Conservation (phyloP, 139 green algal genomes). For the Coccomyxa sp. region DNA sequence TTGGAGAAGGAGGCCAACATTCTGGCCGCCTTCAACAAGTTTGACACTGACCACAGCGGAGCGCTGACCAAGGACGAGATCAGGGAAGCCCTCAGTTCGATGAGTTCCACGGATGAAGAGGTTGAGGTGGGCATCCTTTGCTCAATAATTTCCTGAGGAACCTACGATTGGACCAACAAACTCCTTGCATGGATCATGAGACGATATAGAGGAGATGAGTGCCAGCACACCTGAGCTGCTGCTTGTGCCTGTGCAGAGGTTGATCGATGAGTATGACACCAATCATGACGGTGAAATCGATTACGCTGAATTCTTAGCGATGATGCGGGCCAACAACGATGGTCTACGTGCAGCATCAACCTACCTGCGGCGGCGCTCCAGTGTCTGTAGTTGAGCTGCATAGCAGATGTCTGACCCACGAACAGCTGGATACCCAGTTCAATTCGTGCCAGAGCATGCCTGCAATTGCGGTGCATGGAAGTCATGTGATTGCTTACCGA, state of each 20-base stretch:
- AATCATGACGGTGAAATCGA: slow-evolving; percentile 43
- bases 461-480: too few species aligned
- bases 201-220: not conserved
- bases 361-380: not conserved
- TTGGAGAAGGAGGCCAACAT: slow-evolving; percentile 51
- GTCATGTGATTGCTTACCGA: too few species aligned
- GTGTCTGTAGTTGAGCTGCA: too few species aligned
- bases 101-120: slow-evolving; percentile 3
- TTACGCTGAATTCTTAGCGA: slow-evolving; percentile 26
- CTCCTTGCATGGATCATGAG: not conserved
- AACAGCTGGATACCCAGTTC: too few species aligned
- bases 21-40: slow-evolving; percentile 38
- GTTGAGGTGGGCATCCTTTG: slow-evolving; percentile 7
- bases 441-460: too few species aligned
- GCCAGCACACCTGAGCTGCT: not conserved
- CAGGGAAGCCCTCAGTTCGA: not conserved
- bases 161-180: not conserved
- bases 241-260: not conserved
- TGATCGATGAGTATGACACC: slow-evolving; percentile 31
- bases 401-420: too few species aligned
- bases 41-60: slow-evolving; percentile 32
- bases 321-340: slow-evolving; percentile 17
- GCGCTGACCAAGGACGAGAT: slow-evolving; percentile 18
- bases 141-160: not conserved
- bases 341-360: slow-evolving; percentile 1